These are phyloP conservation scores for Ceratocystis alfenasii DNA, from an alignment of 2,329 filamentous ascomycete species.

Conservation along the genomic window DNA sequence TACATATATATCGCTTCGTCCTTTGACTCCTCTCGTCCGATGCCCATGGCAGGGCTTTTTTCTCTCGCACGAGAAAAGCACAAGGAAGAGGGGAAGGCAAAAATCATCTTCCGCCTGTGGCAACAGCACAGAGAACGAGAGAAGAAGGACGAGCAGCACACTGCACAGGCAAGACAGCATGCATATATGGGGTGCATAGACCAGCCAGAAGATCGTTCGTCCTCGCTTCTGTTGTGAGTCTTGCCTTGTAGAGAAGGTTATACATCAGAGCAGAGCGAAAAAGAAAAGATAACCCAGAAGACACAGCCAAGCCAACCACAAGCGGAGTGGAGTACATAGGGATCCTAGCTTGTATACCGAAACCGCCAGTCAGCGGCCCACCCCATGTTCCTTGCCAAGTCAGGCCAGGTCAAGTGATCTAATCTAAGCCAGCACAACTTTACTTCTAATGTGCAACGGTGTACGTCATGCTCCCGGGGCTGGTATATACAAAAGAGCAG, in stretches of 20 bases:
- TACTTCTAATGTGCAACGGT: not conserved
- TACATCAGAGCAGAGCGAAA: not conserved
- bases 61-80: not conserved
- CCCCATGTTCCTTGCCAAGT: slow-evolving; percentile 5
- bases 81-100: not conserved
- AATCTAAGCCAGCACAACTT: not conserved
- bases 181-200: not conserved
- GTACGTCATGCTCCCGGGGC: not conserved
- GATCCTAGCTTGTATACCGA: not conserved
- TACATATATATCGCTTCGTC: not conserved
- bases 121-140: not conserved
- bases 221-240: not conserved
- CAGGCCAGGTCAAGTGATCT: not conserved
- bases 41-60: not conserved
- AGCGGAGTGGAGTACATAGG: not conserved
- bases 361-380: not conserved
- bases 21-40: not conserved
- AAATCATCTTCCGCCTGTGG: not conserved
- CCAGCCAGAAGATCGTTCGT: not conserved
- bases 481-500: not conserved
- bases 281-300: not conserved
- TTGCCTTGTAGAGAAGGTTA: not conserved
- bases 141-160: not conserved
- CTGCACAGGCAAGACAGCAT: not conserved
- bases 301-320: not conserved